These are phyloP conservation scores for Chlamydomonas schloesseri DNA, from an alignment of 139 green algal genomes.

Conservation along the genomic window DNA sequence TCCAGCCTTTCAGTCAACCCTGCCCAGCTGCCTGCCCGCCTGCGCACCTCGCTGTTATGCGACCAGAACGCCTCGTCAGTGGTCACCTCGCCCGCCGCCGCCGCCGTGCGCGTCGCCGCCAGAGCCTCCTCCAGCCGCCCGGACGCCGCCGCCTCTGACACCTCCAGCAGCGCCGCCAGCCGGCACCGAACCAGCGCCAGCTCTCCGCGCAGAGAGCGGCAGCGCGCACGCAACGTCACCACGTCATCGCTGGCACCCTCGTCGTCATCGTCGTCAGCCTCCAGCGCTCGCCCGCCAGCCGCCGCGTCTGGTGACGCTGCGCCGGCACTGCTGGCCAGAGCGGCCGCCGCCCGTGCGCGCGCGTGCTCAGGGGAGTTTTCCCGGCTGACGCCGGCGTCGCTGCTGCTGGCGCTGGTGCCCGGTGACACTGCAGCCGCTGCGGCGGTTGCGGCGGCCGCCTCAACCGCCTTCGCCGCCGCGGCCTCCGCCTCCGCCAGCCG, in stretches of 20 bases:
- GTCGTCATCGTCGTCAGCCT: not conserved
- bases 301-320: too few species aligned
- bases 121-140: constrained; percentile 12
- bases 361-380: not conserved
- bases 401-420: not conserved
- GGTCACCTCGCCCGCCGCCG: not conserved
- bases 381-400: constrained; percentile 3
- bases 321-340: not conserved
- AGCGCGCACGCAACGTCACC: not conserved
- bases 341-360: too few species aligned
- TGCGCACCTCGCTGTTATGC: constrained; percentile 1
- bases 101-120: not conserved
- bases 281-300: not conserved
- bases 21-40: not conserved
- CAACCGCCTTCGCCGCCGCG: not conserved
- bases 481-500: not conserved
- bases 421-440: not conserved
- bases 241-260: not conserved
- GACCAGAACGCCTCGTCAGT: constrained; percentile 9
- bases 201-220: constrained; percentile 7
- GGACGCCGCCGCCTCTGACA: constrained; percentile 16
- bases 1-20: too few species aligned
- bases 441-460: not conserved
- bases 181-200: not conserved
- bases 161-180: not conserved